These are phyloP conservation scores for Coemansia sp. DNA, from an alignment of 192 early-diverging fungal species.

Conservation along the genomic window DNA sequence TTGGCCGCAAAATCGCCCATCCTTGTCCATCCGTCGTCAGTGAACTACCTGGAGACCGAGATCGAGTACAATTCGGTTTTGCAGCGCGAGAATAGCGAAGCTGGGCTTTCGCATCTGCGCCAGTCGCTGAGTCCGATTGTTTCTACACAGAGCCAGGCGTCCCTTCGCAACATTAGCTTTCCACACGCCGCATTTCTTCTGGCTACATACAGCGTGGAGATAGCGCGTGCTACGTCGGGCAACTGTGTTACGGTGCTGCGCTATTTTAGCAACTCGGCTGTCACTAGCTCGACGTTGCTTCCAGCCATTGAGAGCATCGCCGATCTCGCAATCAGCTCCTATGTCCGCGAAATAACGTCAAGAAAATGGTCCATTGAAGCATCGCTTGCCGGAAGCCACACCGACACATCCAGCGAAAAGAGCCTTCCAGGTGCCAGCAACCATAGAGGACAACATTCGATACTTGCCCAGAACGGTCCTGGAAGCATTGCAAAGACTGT, in stretches of 20 bases:
- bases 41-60: constrained; percentile 83
- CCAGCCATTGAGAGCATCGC: constrained; percentile 76
- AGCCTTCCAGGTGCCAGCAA: neutral
- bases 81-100: constrained; percentile 49
- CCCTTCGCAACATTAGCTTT: constrained; percentile 67
- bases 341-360: constrained; percentile 44
- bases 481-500: neutral
- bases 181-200: constrained; percentile 78
- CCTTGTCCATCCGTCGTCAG: constrained; percentile 67
- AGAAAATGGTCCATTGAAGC: constrained; percentile 33
- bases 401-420: neutral
- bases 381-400: constrained; percentile 23
- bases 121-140: constrained; percentile 48
- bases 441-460: constrained; percentile 5
- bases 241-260: constrained; percentile 69
- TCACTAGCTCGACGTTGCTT: constrained; percentile 72
- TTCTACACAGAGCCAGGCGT: constrained; percentile 56
- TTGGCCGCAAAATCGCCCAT: constrained; percentile 87
- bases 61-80: constrained; percentile 84
- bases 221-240: constrained; percentile 67
- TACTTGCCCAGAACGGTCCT: neutral
- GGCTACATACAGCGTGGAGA: constrained; percentile 81
- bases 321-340: constrained; percentile 54
- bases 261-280: constrained; percentile 86
- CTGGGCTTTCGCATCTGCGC: constrained; percentile 51